Evolutionary conservation across 1,139 yeast genomes (phyloP).

Genomic region (Tardiomyces depauwii): DNA sequence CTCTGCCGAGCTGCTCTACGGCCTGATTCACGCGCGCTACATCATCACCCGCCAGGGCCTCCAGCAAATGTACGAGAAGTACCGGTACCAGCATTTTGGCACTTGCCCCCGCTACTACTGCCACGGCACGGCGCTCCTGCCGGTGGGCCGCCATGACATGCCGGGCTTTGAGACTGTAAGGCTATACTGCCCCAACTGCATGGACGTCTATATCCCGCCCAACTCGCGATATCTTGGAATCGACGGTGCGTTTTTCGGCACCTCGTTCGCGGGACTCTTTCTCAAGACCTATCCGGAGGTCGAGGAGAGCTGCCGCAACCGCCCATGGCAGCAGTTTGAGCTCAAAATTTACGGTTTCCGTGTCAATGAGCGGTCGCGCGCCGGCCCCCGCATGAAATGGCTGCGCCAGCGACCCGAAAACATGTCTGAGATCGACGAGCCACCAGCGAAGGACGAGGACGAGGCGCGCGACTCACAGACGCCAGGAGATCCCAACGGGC

Average conservation of each 20-base stretch:
- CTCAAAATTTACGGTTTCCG: constrained; percentile 82
- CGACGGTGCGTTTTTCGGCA: constrained; percentile 96
- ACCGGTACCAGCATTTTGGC: constrained; percentile 83
- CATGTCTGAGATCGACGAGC: constrained; percentile 9
- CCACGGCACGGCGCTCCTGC: constrained; percentile 84
- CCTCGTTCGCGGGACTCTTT: constrained; percentile 87
- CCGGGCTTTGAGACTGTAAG: constrained; percentile 90
- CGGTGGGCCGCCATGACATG: constrained; percentile 83
- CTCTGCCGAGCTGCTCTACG: constrained; percentile 85
- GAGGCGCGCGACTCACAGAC: constrained; percentile 1
- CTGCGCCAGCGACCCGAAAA: constrained; percentile 58
- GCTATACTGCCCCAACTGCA: constrained; percentile 88
- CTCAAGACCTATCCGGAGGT: constrained; percentile 85
- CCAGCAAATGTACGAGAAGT: constrained; percentile 92
- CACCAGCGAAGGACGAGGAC: constrained; percentile 13
- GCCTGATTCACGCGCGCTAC: constrained; percentile 87
- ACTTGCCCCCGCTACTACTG: constrained; percentile 85
- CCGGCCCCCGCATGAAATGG: constrained; percentile 97
- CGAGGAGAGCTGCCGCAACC: constrained; percentile 38
- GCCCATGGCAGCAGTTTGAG: constrained; percentile 48
- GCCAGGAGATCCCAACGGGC: too few species aligned
- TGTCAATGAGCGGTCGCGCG: constrained; percentile 57
- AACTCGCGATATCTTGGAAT: constrained; percentile 75
- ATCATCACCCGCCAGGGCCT: constrained; percentile 84
- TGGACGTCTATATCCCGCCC: constrained; percentile 80